A percentile compares a stretch with the other conserved stretches of the same genome.
Evolutionary conservation across 805 yeast species (phyloP).

Genomic region (Kregervanrija fluxuum): DNA sequence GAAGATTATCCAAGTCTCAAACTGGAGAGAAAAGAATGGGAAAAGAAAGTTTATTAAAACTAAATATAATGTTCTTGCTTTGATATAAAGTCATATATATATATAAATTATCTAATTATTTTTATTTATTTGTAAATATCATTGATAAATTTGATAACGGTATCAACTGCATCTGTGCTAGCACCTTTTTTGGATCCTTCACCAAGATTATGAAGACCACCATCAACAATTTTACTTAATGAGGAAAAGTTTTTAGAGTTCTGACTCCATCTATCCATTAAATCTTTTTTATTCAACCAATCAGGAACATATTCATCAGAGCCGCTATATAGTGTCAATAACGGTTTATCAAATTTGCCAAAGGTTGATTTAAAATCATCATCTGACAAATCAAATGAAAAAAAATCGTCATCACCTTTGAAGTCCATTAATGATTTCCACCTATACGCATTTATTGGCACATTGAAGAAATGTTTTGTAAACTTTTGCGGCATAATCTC

Average conservation of each 20-base stretch:
- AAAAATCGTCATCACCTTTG: conserved; percentile 75
- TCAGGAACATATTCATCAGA: conserved; percentile 59
- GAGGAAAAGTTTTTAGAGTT: conserved; percentile 27
- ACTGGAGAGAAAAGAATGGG: conserved; percentile 22
- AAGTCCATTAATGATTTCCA: conserved; percentile 53
- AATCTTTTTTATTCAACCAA: conserved; percentile 36
- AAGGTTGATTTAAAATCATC: conserved; percentile 41
- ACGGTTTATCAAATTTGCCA: conserved; percentile 43
- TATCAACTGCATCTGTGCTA: conserved; percentile 6
- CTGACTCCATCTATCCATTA: conserved; percentile 44
- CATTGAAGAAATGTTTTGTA: conserved; percentile 36
- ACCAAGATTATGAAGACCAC: conserved; percentile 54
- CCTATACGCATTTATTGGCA: conserved; percentile 64
- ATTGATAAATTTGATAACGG: conserved; percentile 11
- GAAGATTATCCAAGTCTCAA: conserved; percentile 11
- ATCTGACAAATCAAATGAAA: conserved; percentile 47
- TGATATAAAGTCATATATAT: not conserved
- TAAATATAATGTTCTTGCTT: not conserved
- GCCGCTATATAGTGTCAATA: conserved; percentile 51
- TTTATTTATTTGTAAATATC: no score
- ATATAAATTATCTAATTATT: not conserved
- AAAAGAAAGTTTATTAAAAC: not conserved
- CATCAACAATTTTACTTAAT: conserved; percentile 44
- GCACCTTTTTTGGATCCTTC: conserved; percentile 27
- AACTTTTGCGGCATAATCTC: conserved; percentile 48